These are phyloP conservation scores for Naegleria fowleri DNA, from an alignment of 208 protist species.

Conservation along the genomic window DNA sequence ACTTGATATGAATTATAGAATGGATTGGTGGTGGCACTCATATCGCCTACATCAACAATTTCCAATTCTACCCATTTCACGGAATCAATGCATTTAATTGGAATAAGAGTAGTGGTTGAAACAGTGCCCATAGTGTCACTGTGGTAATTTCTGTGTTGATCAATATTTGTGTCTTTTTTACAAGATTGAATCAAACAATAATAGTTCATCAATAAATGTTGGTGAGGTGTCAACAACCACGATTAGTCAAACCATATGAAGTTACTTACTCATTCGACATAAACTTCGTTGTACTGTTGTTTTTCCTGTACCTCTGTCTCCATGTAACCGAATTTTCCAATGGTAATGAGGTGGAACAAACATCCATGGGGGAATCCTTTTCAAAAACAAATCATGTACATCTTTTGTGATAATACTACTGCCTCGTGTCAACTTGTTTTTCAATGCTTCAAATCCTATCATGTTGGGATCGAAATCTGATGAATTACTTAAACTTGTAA, in stretches of 20 bases:
- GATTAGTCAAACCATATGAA: no score
- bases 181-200: no score
- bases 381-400: not conserved
- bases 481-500: not conserved
- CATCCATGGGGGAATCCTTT: not conserved
- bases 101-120: not conserved
- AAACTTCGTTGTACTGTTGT: not conserved
- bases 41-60: not conserved
- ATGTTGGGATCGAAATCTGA: not conserved
- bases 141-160: not conserved
- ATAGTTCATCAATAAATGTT: no score
- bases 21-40: not conserved
- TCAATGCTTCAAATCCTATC: not conserved
- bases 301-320: not conserved
- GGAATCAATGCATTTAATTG: not conserved
- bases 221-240: no score
- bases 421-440: not conserved
- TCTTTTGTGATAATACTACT: not conserved
- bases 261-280: not conserved
- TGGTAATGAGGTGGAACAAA: not conserved
- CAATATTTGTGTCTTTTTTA: not conserved
- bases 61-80: constrained; percentile 1
- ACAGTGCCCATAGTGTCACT: not conserved
- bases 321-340: not conserved
- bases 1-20: not conserved